A percentile compares a stretch with the other conserved stretches of the same genome.
Evolutionary conservation across 2,329 filamentous ascomycete genomes (phyloP).

Genomic region (Xylariaceae sp.): DNA sequence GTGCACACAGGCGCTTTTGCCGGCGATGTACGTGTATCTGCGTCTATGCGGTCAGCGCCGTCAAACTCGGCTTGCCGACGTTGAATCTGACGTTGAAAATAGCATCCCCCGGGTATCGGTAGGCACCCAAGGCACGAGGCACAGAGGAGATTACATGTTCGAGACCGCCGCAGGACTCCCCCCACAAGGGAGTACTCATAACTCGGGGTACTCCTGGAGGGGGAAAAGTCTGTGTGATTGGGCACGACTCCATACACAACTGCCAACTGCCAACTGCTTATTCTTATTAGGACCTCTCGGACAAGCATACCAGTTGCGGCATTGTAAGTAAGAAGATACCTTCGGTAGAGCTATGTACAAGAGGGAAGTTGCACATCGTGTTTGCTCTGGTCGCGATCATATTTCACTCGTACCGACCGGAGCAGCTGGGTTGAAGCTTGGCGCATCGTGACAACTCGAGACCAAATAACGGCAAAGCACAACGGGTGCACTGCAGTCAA

Average conservation of each 20-base stretch:
- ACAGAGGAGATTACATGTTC: neutral
- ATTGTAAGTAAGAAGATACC: no score
- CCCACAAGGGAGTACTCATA: neutral
- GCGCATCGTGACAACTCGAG: constrained; percentile 8
- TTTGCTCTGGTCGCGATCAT: constrained; percentile 1
- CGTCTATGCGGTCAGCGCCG: constrained; percentile 14
- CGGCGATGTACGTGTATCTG: constrained; percentile 8
- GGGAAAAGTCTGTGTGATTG: neutral
- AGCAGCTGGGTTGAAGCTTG: constrained; percentile 7
- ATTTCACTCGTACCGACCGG: constrained; percentile 7
- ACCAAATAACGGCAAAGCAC: constrained; percentile 2
- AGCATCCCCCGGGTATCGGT: constrained; percentile 2
- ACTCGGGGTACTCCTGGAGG: constrained; percentile 1
- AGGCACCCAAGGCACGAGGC: neutral
- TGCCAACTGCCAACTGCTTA: no score
- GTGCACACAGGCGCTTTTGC: constrained; percentile 2
- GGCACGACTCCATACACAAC: neutral
- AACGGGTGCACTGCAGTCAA: constrained; percentile 5
- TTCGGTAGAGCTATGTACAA: no score
- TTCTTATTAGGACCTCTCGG: no score
- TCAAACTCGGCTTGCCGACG: constrained; percentile 4
- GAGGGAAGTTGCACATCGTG: no score
- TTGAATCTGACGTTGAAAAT: constrained; percentile 10
- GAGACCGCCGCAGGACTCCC: constrained; percentile 3
- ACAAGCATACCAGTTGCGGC: neutral